Base-by-base conservation (phyloP, 1,284 basidiomycete genomes). In the Athelia sp. region DNA sequence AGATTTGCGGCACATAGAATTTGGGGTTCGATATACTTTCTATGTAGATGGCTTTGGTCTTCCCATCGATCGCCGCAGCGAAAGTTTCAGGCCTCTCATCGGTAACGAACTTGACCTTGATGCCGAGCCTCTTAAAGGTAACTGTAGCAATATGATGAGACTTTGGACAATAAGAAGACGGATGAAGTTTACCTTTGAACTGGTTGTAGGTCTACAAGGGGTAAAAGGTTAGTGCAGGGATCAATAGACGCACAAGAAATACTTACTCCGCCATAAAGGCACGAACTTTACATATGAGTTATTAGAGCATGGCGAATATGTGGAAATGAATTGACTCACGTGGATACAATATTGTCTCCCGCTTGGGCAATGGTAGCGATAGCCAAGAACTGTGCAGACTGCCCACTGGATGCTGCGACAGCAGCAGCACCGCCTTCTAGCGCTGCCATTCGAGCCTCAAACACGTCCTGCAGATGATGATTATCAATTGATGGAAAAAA, bases 1-100 rank as follows among this genome's bases (percentile, higher is more conserved):
- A 78, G 48, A 95, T 75, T 52, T 87, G 81, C 26, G 78, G 77
- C 35, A 94, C 76, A 50, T 81, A 78, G 69, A 87, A 93, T 61
- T 85, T 86, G 0, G 93, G 91, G 67, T 95, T 95, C 26, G 86
- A 86, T 50, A 95, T 93, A 52, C 76, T 84, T 74, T 95, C 93
- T 19, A 93, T 75, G 60, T 76, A 93, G 50, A 93, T 79, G 0
- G 82, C 88, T 58, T 86, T 90, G 4, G 88, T 90, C 14, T 78
- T 83, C 18, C 82, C 81, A 58, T 91, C 86, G 56, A 92, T 90
- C 19, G 82, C 88, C 3, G 80, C 81, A 1, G 73, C 81, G 62
- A 90, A 89, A 0, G 74, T 79, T 50, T 79, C 79, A 1, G 90
- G 79, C 32, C 78, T 73, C 43, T 75, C 72, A 18, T 75, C 76